These are phyloP conservation scores for Colletotrichum noveboracense DNA, from an alignment of 2,329 filamentous ascomycete genomes.

Conservation along the genomic window DNA sequence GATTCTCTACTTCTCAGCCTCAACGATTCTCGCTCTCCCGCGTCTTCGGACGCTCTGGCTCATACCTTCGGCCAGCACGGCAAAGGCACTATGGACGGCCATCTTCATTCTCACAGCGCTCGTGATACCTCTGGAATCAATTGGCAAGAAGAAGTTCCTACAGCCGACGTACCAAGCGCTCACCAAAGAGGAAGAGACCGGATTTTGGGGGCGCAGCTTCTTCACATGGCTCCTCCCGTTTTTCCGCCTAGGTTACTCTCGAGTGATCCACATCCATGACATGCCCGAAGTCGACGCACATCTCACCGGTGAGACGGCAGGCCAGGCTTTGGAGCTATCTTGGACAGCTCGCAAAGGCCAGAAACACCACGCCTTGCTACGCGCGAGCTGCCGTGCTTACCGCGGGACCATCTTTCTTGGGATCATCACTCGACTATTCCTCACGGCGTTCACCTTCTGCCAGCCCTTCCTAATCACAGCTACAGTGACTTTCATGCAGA, in stretches of 20 bases:
- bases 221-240: conserved; percentile 27
- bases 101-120: background rate
- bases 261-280: conserved; percentile 24
- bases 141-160: conserved; percentile 20
- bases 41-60: background rate
- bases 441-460: conserved; percentile 27
- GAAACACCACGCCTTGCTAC: background rate
- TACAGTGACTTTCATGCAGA: conserved; percentile 20
- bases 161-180: background rate
- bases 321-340: background rate
- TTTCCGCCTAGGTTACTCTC: conserved; percentile 24
- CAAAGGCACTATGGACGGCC: background rate
- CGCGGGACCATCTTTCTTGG: background rate
- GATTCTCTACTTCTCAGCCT: background rate
- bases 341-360: background rate
- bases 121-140: conserved; percentile 23
- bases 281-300: conserved; percentile 25
- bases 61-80: background rate
- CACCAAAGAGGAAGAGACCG: conserved; percentile 23
- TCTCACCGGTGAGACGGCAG: background rate
- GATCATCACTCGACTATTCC: conserved; percentile 1
- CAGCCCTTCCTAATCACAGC: conserved; percentile 29
- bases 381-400: background rate
- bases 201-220: conserved; percentile 25
- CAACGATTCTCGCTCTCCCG: background rate